Base-by-base conservation (phyloP, 225 moss, liverwort and hornwort genomes). In the Pleurozium schreberi region DNA sequence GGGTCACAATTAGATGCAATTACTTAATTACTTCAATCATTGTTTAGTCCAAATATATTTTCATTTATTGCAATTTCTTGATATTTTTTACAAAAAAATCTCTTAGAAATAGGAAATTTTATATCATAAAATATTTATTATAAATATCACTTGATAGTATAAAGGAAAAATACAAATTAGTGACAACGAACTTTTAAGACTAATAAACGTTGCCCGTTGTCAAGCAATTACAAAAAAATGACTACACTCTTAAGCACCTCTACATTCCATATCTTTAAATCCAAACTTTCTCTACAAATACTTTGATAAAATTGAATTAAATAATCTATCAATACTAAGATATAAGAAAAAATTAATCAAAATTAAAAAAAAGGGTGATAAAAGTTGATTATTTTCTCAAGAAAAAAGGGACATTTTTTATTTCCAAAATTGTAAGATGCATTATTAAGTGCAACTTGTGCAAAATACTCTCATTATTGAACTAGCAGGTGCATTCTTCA, bases 391-490 rank as follows among this genome's bases (percentile, higher is more conserved):
- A 69, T 40, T 69, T 12, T 25, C 14, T 40, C 38, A 8, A 69
- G 2, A 69, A 40, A 40, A 8, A 14, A 40, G 13, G 4, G 1
- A 69, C 40, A 40, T 0, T 40, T 2, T 0, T 40, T 0, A 40
- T 69, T 40, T 40, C 25, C 17, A 25, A 42, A 25, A 69, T 69
- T 69, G 14, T 69, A 0, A 69, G 25, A 40, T 69, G 69, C 69
- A 69, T 69, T 42, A 8, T 42, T 7, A 42, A 40, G 5, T 25
- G 5, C 25, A 69, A 70, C 42, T 70, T 49, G n/a, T n/a, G n/a
- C n/a, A n/a, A n/a, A n/a, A n/a, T n/a, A n/a, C n/a, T n/a, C n/a
- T n/a, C n/a, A n/a, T n/a, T n/a, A n/a, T n/a, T n/a, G n/a, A n/a
- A n/a, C n/a, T n/a, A n/a, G n/a, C n/a, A n/a, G 49, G 49, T 49